Percentiles rank a stretch among this genome's conserved stretches.
These are phyloP conservation scores for Trifolium repens DNA, from an alignment of 306 rosid species.

Conservation along the genomic window DNA sequence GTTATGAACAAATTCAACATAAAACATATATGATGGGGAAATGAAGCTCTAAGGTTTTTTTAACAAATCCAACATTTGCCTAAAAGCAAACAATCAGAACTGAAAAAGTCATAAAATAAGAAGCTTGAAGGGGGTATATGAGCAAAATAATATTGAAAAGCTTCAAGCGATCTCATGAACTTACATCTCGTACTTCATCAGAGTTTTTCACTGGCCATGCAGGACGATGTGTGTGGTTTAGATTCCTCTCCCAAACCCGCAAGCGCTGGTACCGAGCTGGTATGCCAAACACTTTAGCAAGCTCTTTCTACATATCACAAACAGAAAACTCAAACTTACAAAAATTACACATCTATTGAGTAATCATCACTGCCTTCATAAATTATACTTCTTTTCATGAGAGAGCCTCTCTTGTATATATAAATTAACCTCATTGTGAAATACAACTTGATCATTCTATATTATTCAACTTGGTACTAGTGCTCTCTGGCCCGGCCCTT, in stretches of 20 bases:
- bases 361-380: not conserved
- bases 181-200: not conserved
- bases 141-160: not conserved
- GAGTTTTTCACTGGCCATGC: not conserved
- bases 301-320: not conserved
- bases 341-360: not conserved
- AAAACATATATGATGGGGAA: not conserved
- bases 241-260: not conserved
- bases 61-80: not conserved
- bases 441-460: too few species aligned
- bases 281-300: constrained; percentile 6
- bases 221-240: not conserved
- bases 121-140: not conserved
- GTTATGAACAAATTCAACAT: not conserved
- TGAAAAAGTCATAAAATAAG: not conserved
- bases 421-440: too few species aligned
- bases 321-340: not conserved
- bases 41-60: not conserved
- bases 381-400: not conserved
- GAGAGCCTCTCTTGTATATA: too few species aligned
- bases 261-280: not conserved
- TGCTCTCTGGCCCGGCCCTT: too few species aligned
- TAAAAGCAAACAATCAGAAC: not conserved
- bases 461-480: too few species aligned
- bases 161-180: not conserved